Base-by-base conservation (phyloP, 768 basidiomycete genomes). In the Macrolepiota albuminosa region DNA sequence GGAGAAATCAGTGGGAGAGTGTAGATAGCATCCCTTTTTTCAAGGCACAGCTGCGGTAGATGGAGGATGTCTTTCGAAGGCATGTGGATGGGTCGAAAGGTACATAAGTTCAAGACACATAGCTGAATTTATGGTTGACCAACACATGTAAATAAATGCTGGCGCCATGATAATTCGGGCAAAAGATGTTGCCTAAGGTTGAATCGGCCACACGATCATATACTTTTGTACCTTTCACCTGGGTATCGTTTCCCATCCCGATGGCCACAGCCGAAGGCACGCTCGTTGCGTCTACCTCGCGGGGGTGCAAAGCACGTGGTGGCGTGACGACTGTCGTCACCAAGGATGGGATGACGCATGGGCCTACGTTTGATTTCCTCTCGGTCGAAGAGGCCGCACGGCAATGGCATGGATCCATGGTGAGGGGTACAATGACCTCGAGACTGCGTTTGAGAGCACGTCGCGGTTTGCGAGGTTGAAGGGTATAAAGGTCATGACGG, bases 241-340 rank as follows among this genome's bases (percentile, higher is more conserved):
- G n/a, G n/a, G 96, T 82, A 45, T 75, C 87, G 50, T 86, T 86
- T 66, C 96, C 87, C 43, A 95, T 99, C 67, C 97, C 97, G 8
- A 98, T 99, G 97, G 97, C 97, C 46, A 99, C 97, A 5, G 95
- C 97, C n/a, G 97, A 99, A 72, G 97, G 97, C 60, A 98, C 97
- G 0, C 85, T 99, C 57, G 95, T 98, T 61, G 97, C 97, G 0
- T 98, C 96, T 6, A 91, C 96, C 0, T 98, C 96, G 0, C 88
- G 97, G 62, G 97, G 96, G 7, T 97, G 94, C 78, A 99, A 98
- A 74, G 97, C 97, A 0, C 86, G 93, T 51, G 95, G 96, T 55
- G 97, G 97, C 36, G 96, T 98, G 1, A 89, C 88, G 0, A 98
- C 96, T 4, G 96, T 98, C 18, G 76, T 99, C 63, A 92, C 87